These are phyloP conservation scores for Exophiala calicioides DNA, from an alignment of 2,329 filamentous ascomycete species.

Conservation along the genomic window DNA sequence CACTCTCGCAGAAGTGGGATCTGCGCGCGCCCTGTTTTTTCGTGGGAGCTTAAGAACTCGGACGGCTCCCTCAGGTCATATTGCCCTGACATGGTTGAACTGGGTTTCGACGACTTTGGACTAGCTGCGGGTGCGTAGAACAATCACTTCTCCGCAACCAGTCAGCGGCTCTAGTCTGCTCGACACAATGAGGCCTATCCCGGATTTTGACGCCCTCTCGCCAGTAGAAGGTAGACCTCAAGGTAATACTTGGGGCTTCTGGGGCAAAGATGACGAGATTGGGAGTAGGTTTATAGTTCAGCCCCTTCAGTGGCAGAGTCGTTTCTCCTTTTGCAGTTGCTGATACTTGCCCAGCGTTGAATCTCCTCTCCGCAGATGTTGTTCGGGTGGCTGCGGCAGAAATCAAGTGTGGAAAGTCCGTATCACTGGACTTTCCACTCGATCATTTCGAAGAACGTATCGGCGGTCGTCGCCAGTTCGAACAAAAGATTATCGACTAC, in stretches of 20 bases:
- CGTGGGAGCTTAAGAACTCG: too few relatives aligned
- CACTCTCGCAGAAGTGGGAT: too few relatives aligned
- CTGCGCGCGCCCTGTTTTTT: too few relatives aligned
- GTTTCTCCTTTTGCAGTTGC: background rate
- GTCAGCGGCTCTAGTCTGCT: background rate
- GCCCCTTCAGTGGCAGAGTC: background rate
- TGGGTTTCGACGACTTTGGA: too few relatives aligned
- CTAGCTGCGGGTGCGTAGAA: background rate
- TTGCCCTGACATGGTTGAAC: too few relatives aligned
- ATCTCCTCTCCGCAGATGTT: background rate
- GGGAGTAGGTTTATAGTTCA: background rate
- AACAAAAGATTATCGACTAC: constrained; percentile 2
- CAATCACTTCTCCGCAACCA: background rate
- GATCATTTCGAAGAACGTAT: background rate
- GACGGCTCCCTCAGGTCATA: too few relatives aligned
- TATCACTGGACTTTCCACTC: background rate
- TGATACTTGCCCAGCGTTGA: background rate
- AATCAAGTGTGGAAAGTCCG: background rate
- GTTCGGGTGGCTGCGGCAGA: background rate
- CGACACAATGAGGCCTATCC: background rate
- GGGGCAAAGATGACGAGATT: background rate
- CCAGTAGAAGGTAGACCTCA: background rate
- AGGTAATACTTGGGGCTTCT: constrained; percentile 1
- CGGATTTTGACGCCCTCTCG: background rate
- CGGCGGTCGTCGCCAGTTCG: too few relatives aligned